phyloP scores from a whole-genome alignment of 192 early-diverging fungal genomes.

The Oehlia diaphana region DNA sequence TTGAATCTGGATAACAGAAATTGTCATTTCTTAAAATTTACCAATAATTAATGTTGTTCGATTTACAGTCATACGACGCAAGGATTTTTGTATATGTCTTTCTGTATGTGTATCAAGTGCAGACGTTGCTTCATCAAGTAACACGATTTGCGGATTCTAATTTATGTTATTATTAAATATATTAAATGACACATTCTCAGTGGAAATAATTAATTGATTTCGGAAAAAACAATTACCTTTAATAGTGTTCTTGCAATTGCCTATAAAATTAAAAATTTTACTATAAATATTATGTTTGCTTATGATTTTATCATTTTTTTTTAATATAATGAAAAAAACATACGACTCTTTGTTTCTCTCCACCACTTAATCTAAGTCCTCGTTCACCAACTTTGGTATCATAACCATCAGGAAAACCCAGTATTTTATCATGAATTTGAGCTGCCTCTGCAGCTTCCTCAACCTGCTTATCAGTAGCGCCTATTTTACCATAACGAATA shows the following conservation, averaged over 20 bases:
- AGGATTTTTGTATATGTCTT: conserved; percentile 70
- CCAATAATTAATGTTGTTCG: conserved; percentile 86
- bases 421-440: conserved; percentile 63
- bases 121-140: conserved; percentile 64
- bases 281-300: not conserved
- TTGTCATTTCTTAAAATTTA: not conserved
- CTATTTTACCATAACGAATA: conserved; percentile 60
- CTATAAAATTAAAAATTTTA: not conserved
- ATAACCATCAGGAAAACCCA: conserved; percentile 58
- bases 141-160: conserved; percentile 55
- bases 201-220: not conserved
- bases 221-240: conserved; percentile 45
- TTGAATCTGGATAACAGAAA: conserved; percentile 21
- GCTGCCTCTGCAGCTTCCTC: conserved; percentile 57
- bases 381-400: conserved; percentile 71
- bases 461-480: conserved; percentile 52
- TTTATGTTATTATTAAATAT: not conserved
- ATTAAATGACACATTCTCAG: not conserved
- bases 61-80: conserved; percentile 65
- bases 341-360: conserved; percentile 66
- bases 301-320: not conserved
- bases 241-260: conserved; percentile 91
- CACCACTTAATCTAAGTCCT: conserved; percentile 71
- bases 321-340: conserved; percentile 15
- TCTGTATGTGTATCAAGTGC: conserved; percentile 44